phyloP scores from a whole-genome alignment of 169 alveolate species.

The Plasmodium berghei region DNA sequence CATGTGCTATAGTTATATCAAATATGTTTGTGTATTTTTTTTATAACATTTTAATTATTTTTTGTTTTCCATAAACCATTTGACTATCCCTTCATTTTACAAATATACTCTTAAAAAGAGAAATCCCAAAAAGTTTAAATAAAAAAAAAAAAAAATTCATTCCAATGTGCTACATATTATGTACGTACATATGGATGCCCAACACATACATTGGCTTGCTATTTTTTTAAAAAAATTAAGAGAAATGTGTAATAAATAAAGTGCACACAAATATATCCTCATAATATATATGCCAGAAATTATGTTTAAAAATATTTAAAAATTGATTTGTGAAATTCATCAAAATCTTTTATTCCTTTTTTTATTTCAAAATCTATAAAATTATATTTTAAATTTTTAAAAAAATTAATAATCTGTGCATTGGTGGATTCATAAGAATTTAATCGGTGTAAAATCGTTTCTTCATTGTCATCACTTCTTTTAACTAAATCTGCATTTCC shows the following conservation, averaged over 20 bases:
- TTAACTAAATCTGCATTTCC: constrained; percentile 27
- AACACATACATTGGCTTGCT: too few species aligned
- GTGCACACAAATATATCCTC: background rate
- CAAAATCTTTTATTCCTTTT: constrained; percentile 44
- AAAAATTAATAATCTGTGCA: constrained; percentile 36
- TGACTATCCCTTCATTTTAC: too few species aligned
- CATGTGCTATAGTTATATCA: too few species aligned
- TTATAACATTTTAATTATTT: too few species aligned
- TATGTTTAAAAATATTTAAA: constrained; percentile 6
- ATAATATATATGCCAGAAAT: background rate
- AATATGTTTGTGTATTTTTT: too few species aligned
- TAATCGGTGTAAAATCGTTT: constrained; percentile 29
- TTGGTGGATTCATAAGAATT: constrained; percentile 24
- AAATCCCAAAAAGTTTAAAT: too few species aligned
- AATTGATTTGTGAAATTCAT: constrained; percentile 9
- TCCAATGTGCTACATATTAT: too few species aligned
- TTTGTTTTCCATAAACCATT: too few species aligned
- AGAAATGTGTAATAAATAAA: background rate
- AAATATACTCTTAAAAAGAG: too few species aligned
- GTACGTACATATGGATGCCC: too few species aligned
- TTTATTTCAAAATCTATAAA: constrained; percentile 35
- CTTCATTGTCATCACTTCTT: constrained; percentile 55
- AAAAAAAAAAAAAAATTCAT: too few species aligned
- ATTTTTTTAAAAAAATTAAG: too few species aligned
- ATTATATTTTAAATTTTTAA: constrained; percentile 42